phyloP scores from a whole-genome alignment of 106 monocot genomes.

The Cymbidium sinense region DNA sequence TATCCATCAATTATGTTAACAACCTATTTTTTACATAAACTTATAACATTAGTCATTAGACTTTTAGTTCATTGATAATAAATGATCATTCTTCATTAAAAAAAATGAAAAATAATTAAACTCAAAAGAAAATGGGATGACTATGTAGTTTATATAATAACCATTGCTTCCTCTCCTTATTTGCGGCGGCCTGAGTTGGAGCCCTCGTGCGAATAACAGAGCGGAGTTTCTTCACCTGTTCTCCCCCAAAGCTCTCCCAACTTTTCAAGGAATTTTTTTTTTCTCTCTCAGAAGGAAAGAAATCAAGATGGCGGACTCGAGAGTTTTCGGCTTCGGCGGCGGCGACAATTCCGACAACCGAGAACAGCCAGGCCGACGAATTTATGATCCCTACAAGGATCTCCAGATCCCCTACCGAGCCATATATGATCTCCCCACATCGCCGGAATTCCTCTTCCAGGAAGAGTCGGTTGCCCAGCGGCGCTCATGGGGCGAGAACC shows the following conservation, averaged over 20 bases:
- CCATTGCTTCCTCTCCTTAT: too few species aligned
- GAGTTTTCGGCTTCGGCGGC: slow-evolving; percentile 12
- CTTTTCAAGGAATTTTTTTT: neutral
- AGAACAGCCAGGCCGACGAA: slow-evolving; percentile 27
- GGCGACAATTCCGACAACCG: slow-evolving; percentile 12
- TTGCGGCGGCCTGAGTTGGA: neutral
- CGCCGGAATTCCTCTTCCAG: slow-evolving; percentile 90
- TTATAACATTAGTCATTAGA: too few species aligned
- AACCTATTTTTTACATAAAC: too few species aligned
- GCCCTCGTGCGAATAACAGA: neutral
- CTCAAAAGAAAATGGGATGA: too few species aligned
- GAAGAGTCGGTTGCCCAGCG: slow-evolving; percentile 71
- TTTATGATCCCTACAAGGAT: slow-evolving; percentile 77
- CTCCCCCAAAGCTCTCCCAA: neutral
- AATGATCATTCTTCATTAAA: too few species aligned
- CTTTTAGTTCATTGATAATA: too few species aligned
- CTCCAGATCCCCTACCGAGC: slow-evolving; percentile 53
- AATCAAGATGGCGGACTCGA: slow-evolving; percentile 29
- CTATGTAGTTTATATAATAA: too few species aligned
- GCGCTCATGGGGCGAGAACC: slow-evolving; percentile 86
- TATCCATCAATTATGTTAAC: too few species aligned
- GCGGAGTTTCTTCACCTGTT: neutral
- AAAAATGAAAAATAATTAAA: too few species aligned
- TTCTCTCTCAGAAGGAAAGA: neutral
- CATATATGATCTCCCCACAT: slow-evolving; percentile 63